phyloP scores from a whole-genome alignment of 2,329 filamentous ascomycete genomes.

The Colletotrichum acutatum region DNA sequence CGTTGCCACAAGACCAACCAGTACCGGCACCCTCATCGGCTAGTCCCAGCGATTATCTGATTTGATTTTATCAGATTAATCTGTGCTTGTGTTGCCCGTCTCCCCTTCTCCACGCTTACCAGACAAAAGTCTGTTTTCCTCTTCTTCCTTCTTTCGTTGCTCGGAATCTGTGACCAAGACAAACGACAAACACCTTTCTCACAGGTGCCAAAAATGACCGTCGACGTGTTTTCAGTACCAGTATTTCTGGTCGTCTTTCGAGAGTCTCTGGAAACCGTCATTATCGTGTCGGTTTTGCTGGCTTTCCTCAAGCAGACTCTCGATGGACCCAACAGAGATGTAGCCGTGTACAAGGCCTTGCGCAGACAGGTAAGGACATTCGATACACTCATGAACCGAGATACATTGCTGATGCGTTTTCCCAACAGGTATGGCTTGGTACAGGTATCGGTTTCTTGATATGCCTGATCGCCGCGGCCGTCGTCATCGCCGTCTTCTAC shows the following conservation, averaged over 20 bases:
- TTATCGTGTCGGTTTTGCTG: constrained; percentile 88
- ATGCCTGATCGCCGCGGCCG: constrained; percentile 70
- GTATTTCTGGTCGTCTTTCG: constrained; percentile 93
- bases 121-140: not conserved
- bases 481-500: constrained; percentile 78
- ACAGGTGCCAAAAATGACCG: constrained; percentile 59
- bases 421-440: constrained; percentile 68
- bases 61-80: constrained; percentile 25
- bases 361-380: constrained; percentile 64
- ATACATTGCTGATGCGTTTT: not conserved
- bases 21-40: not conserved
- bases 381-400: not conserved
- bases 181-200: not conserved
- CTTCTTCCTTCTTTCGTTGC: not conserved
- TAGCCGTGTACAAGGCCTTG: constrained; percentile 72
- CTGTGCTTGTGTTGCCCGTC: not conserved
- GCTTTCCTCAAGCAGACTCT: constrained; percentile 87
- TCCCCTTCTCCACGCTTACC: not conserved
- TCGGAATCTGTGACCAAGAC: not conserved
- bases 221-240: constrained; percentile 79
- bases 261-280: constrained; percentile 83
- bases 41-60: constrained; percentile 24
- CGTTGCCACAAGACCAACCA: not conserved
- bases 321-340: constrained; percentile 70
- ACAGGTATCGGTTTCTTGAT: constrained; percentile 67